These are phyloP conservation scores for Aspergillus taichungensis DNA, from an alignment of 495 filamentous ascomycete species.

Conservation along the genomic window DNA sequence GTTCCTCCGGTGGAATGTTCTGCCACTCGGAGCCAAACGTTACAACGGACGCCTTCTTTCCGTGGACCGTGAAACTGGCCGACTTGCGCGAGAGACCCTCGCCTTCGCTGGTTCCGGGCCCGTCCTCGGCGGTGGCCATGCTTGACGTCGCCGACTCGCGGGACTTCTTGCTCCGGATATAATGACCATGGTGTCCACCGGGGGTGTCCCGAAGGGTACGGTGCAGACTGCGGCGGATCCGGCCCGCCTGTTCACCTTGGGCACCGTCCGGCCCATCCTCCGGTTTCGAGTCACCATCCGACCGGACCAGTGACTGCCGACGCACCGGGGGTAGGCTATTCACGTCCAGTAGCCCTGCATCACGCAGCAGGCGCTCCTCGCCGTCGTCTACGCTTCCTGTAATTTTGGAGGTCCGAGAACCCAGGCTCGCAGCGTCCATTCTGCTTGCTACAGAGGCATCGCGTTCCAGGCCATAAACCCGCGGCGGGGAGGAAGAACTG, in stretches of 20 bases:
- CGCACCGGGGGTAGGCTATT: slow-evolving; percentile 28
- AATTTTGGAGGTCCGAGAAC: slow-evolving; percentile 29
- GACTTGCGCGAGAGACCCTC: slow-evolving; percentile 69
- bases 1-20: slow-evolving; percentile 70
- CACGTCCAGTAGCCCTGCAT: slow-evolving; percentile 37
- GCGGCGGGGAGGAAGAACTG: slow-evolving; percentile 19
- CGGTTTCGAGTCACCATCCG: slow-evolving; percentile 27
- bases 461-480: slow-evolving; percentile 20
- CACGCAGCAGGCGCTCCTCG: slow-evolving; percentile 42
- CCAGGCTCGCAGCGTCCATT: slow-evolving; percentile 31
- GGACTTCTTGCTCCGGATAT: slow-evolving; percentile 66
- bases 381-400: slow-evolving; percentile 34
- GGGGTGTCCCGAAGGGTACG: slow-evolving; percentile 85
- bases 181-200: slow-evolving; percentile 49
- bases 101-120: slow-evolving; percentile 28
- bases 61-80: slow-evolving; percentile 90
- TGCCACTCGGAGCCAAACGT: slow-evolving; percentile 90
- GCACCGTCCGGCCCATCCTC: slow-evolving; percentile 27
- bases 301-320: slow-evolving; percentile 27
- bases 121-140: slow-evolving; percentile 53
- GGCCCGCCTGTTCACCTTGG: slow-evolving; percentile 28
- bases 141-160: slow-evolving; percentile 57
- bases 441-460: slow-evolving; percentile 30
- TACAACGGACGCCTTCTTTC: slow-evolving; percentile 94
- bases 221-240: slow-evolving; percentile 83